Evolutionary conservation across 345 rosid genomes (phyloP).

Genomic region (Euphorbia pulcherrima): DNA sequence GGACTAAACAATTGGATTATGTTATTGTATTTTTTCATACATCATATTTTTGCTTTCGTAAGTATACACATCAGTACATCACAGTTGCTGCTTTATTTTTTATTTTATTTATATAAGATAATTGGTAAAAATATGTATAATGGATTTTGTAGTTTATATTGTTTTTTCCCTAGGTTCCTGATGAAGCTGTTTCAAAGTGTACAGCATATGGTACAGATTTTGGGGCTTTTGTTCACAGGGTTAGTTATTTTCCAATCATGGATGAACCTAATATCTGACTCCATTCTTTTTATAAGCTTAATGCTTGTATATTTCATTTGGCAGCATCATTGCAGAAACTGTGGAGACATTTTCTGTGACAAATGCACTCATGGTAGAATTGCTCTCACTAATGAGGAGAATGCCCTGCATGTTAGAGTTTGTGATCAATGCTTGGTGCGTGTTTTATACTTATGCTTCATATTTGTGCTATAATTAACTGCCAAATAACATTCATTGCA

Average conservation of each 20-base stretch:
- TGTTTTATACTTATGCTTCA: constrained; percentile 10
- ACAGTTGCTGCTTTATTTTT: not conserved
- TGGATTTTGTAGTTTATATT: not conserved
- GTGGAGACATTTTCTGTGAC: constrained; percentile 98
- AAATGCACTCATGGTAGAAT: constrained; percentile 88
- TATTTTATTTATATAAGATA: too few species aligned
- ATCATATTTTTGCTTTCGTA: not conserved
- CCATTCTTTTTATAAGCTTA: not conserved
- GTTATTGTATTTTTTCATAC: not conserved
- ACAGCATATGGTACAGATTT: constrained; percentile 83
- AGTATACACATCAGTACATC: too few species aligned
- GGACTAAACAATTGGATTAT: not conserved
- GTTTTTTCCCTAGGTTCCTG: constrained; percentile 59
- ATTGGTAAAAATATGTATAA: too few species aligned
- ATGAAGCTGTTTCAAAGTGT: constrained; percentile 88
- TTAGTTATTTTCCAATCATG: too few species aligned
- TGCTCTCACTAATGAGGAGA: constrained; percentile 92
- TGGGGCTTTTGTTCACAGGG: constrained; percentile 78
- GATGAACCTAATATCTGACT: not conserved
- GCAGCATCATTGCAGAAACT: constrained; percentile 99
- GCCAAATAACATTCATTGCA: not conserved
- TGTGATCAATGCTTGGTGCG: constrained; percentile 92
- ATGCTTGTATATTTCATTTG: not conserved
- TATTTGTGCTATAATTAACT: not conserved
- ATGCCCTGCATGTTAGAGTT: constrained; percentile 90